A percentile compares a stretch with the other conserved stretches of the same genome.
phyloP scores from a whole-genome alignment of 441 rosid species.

The Mallotus japonicus region DNA sequence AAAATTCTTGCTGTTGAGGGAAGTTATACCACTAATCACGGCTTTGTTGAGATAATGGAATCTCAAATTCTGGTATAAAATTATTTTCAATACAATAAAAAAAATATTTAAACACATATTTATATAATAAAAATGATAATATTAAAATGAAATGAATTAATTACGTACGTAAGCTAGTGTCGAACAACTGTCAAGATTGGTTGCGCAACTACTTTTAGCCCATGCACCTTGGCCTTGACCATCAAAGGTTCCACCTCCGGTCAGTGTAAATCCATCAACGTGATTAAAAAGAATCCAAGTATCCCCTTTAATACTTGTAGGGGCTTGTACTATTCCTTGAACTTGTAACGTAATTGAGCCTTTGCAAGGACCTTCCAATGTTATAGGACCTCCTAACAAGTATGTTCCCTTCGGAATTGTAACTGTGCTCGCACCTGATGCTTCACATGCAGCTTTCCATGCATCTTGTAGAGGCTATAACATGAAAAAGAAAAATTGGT shows the following conservation, averaged over 20 bases:
- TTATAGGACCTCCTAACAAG: neutral
- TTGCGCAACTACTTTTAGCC: constrained; percentile 19
- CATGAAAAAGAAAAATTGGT: neutral
- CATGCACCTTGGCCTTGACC: constrained; percentile 36
- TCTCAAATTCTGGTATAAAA: neutral
- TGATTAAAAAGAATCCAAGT: constrained; percentile 39
- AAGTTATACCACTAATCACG: constrained; percentile 27
- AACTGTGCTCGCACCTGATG: neutral
- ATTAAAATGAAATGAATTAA: no score
- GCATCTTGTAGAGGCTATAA: neutral
- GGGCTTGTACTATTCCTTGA: constrained; percentile 13
- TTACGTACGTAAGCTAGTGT: constrained; percentile 23
- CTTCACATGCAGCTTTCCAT: constrained; percentile 12
- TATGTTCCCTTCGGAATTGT: constrained; percentile 4
- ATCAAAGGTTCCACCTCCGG: constrained; percentile 37
- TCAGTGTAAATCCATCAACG: constrained; percentile 20
- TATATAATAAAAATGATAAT: no score
- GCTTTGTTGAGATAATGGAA: constrained; percentile 28
- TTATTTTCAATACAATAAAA: no score
- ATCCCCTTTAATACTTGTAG: neutral
- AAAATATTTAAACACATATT: neutral
- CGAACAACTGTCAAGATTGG: neutral
- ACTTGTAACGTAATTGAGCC: neutral
- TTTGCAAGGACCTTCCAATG: constrained; percentile 1
- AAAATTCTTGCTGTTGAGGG: constrained; percentile 46